Conservation (phyloP, 2,329 filamentous ascomycete species). For the Talaromyces funiculosus region DNA sequence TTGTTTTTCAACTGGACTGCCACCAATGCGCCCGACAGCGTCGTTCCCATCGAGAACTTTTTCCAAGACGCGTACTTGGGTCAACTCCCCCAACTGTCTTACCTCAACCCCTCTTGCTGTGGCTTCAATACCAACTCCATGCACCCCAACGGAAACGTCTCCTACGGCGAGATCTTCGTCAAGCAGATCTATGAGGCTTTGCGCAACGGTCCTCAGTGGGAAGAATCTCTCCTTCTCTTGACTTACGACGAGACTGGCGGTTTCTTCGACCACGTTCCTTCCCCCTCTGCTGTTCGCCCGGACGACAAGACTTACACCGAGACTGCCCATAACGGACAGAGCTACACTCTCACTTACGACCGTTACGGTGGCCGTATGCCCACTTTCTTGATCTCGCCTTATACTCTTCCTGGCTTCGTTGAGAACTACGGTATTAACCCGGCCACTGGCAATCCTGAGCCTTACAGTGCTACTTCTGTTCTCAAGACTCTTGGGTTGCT, state of each 20-base stretch:
- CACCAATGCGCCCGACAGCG: conserved; percentile 23
- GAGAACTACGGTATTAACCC: conserved; percentile 27
- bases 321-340: conserved; percentile 21
- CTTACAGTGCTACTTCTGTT: conserved; percentile 27
- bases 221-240: conserved; percentile 30
- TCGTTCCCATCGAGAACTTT: conserved; percentile 29
- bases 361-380: conserved; percentile 27
- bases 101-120: conserved; percentile 38
- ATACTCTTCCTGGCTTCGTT: conserved; percentile 20
- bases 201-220: conserved; percentile 31
- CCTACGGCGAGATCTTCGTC: conserved; percentile 31
- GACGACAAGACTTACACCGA: conserved; percentile 34
- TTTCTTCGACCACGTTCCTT: conserved; percentile 33
- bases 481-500: conserved; percentile 28
- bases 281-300: conserved; percentile 28
- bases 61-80: conserved; percentile 30
- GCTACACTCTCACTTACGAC: conserved; percentile 25
- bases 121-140: conserved; percentile 30
- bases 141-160: conserved; percentile 30
- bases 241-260: conserved; percentile 35
- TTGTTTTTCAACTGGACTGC: conserved; percentile 33
- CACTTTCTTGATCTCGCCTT: conserved; percentile 28
- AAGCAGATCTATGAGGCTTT: conserved; percentile 35
- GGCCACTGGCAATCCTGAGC: conserved; percentile 20
- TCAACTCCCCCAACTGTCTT: conserved; percentile 29